A percentile compares a stretch with the other conserved stretches of the same genome.
Evolutionary conservation across 2,329 filamentous ascomycete species (phyloP).

Genomic region (Fusarium sp.): DNA sequence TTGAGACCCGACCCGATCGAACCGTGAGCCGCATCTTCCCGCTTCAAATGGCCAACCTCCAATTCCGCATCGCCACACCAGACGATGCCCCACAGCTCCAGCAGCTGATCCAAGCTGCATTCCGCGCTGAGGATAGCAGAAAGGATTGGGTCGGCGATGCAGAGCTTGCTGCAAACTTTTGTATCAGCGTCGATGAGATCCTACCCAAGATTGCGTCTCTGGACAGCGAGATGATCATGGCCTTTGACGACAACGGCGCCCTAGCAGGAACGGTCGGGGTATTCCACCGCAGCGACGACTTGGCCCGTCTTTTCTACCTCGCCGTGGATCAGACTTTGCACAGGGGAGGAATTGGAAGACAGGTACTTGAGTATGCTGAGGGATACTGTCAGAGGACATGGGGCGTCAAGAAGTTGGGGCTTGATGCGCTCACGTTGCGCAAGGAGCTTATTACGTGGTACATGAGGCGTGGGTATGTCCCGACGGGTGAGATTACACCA

Average conservation of each 20-base stretch:
- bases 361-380: constrained; percentile 46
- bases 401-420: constrained; percentile 41
- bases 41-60: constrained; percentile 39
- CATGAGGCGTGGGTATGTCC: constrained; percentile 45
- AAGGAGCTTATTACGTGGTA: constrained; percentile 50
- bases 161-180: constrained; percentile 72
- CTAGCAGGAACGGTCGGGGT: constrained; percentile 45
- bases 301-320: constrained; percentile 47
- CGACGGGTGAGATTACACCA: constrained; percentile 47
- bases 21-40: too few relatives aligned
- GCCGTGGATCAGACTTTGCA: constrained; percentile 48
- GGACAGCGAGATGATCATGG: constrained; percentile 45
- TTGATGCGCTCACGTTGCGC: constrained; percentile 49
- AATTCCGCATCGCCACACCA: constrained; percentile 50
- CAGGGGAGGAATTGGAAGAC: constrained; percentile 46
- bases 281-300: constrained; percentile 34
- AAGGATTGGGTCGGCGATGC: constrained; percentile 46
- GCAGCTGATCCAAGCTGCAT: constrained; percentile 51
- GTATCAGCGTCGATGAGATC: constrained; percentile 69
- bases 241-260: constrained; percentile 18
- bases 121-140: constrained; percentile 51
- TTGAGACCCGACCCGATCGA: too few relatives aligned
- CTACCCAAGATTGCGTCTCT: constrained; percentile 58
- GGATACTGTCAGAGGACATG: constrained; percentile 43
- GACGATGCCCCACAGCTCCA: constrained; percentile 50